Evolutionary conservation across 2,329 filamentous ascomycete genomes (phyloP).

Genomic region (Penicillium sp.): DNA sequence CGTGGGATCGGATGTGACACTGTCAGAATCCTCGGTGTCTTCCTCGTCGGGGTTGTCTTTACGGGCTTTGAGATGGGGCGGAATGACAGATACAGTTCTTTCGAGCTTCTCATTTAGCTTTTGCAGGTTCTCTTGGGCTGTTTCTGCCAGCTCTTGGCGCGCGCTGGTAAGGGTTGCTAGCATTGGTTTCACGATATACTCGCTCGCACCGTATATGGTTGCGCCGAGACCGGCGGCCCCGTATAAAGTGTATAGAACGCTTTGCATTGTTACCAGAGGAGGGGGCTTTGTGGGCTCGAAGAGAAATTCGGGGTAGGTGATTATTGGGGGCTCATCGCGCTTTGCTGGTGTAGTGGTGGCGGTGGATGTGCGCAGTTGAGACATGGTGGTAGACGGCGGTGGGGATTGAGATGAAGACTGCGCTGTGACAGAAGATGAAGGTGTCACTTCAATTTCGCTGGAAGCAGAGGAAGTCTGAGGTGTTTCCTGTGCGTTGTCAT

Average conservation of each 20-base stretch:
- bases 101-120: constrained; percentile 59
- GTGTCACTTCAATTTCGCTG: constrained; percentile 6
- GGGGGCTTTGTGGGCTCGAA: constrained; percentile 59
- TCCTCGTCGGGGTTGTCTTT: constrained; percentile 26
- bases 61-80: constrained; percentile 34
- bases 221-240: constrained; percentile 56
- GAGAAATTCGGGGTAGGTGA: constrained; percentile 68
- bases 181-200: constrained; percentile 62
- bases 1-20: constrained; percentile 58
- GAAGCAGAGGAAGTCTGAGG: not conserved
- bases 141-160: constrained; percentile 58
- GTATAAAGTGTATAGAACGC: constrained; percentile 58
- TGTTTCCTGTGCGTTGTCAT: constrained; percentile 13
- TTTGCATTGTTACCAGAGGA: constrained; percentile 59
- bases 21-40: constrained; percentile 48
- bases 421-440: constrained; percentile 3
- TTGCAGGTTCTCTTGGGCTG: constrained; percentile 52
- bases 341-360: constrained; percentile 19
- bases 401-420: not conserved
- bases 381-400: constrained; percentile 12
- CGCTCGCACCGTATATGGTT: constrained; percentile 58
- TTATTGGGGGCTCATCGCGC: constrained; percentile 59
- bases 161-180: constrained; percentile 53
- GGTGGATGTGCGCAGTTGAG: constrained; percentile 15
- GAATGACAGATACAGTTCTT: constrained; percentile 53